Evolutionary conservation across 2,329 filamentous ascomycete genomes (phyloP), one percentile per base, ranked within the genome.

Genomic region (Diaporthe sp.): DNA sequence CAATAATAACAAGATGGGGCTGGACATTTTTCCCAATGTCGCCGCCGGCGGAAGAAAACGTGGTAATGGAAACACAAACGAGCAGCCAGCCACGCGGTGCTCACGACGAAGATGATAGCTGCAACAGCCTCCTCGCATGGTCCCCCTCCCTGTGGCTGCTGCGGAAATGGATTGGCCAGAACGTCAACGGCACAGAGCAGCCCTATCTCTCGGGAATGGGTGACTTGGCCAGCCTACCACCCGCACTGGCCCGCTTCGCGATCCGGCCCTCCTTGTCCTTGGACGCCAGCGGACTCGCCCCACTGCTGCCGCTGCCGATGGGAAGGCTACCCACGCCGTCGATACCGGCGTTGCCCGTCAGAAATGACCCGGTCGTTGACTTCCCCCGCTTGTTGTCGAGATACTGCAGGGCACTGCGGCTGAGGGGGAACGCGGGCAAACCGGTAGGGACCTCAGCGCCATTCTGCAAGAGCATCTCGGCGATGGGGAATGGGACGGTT

Each of bases 391-490:
- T 98, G 85, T 95, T 92, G 78, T 98, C 95, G 65, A 98, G 87
- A 80, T 98, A 99, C 47, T 94, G 84, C 81, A 94, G 93, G 3
- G 97, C 96, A 63, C 93, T 93, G 13, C 91, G 88, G 76, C 95
- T 95, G 15, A 99, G 89, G 1, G 95, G 95, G 79, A 98, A 96
- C 0, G 95, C 93, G 0, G 96, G 94, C 76, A 94, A 88, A 2
- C 91, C 87, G 1, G 87, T 82, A 0, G 97, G 96, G 47, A 98
- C 93, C 77, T 98, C 94, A 4, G 96, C 96, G 22, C 97, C 97
- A 81, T 99, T 98, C 80, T 98, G 97, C 20, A 98, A 88, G 20
- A 99, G 89, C 76, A 99, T 86, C 83, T 99, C 97, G 20, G 97
- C 97, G 57, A 98, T 89, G 0, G 97, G 93, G 82, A 99, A 99